These are phyloP conservation scores for Pseudophaeomoniella oleicola DNA, from an alignment of 2,329 filamentous ascomycete species.

Conservation along the genomic window DNA sequence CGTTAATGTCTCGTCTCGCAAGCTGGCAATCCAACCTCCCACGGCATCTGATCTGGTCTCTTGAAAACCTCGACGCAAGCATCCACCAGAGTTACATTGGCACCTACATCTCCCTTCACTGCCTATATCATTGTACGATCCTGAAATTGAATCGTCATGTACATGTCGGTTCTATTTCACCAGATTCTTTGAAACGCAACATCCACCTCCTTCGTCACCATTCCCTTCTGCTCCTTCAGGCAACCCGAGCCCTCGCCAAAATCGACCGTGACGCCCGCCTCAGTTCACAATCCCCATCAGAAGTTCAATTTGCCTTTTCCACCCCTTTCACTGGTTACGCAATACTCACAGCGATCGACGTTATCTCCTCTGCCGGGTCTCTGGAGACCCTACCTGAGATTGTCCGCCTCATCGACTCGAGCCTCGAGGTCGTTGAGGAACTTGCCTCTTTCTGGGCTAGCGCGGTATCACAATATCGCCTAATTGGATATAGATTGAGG, in stretches of 20 bases:
- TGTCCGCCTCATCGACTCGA: constrained; percentile 39
- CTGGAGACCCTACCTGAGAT: constrained; percentile 36
- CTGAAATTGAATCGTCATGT: constrained; percentile 53
- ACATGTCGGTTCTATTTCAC: constrained; percentile 26
- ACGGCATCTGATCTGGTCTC: constrained; percentile 36
- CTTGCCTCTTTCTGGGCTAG: constrained; percentile 47
- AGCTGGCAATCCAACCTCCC: constrained; percentile 48
- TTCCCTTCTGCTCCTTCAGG: constrained; percentile 36
- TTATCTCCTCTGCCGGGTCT: constrained; percentile 46
- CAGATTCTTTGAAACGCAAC: constrained; percentile 28
- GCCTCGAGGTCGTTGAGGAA: constrained; percentile 39
- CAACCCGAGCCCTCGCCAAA: constrained; percentile 27
- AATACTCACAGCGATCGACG: constrained; percentile 50
- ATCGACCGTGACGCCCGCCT: constrained; percentile 5
- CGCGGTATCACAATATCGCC: constrained; percentile 16
- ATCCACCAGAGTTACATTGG: constrained; percentile 40
- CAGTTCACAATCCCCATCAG: background rate
- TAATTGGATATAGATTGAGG: background rate
- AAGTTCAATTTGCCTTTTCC: constrained; percentile 23
- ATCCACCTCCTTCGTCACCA: constrained; percentile 36
- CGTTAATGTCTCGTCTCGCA: constrained; percentile 36
- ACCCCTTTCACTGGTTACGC: constrained; percentile 50
- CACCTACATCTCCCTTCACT: constrained; percentile 48
- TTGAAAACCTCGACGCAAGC: constrained; percentile 42
- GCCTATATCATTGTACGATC: constrained; percentile 49